Percentiles rank a stretch among this genome's conserved stretches.
Conservation (phyloP, 345 rosid genomes). For the Heritiera fomes region DNA sequence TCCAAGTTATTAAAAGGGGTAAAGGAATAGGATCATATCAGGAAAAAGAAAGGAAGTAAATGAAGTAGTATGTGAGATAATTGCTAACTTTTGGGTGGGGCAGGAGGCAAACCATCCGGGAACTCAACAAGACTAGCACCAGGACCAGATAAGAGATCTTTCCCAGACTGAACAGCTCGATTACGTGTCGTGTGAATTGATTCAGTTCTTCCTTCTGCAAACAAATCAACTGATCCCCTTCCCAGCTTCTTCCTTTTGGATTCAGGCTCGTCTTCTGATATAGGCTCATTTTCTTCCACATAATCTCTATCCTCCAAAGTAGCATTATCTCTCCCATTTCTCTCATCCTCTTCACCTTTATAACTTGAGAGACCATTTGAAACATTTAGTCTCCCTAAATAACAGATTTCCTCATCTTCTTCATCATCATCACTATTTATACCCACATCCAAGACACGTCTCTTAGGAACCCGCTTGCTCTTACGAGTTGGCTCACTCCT, state of each 20-base stretch:
- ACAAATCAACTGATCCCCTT: slow-evolving; percentile 39
- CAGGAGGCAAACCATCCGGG: slow-evolving; percentile 69
- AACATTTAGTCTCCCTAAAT: slow-evolving; percentile 55
- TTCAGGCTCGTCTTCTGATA: slow-evolving; percentile 39
- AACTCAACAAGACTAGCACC: slow-evolving; percentile 49
- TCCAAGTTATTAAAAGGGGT: not conserved
- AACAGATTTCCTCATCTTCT: slow-evolving; percentile 65
- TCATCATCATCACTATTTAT: slow-evolving; percentile 49
- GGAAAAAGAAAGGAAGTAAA: not conserved
- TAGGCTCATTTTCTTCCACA: slow-evolving; percentile 38
- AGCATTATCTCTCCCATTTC: slow-evolving; percentile 32
- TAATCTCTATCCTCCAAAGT: slow-evolving; percentile 30
- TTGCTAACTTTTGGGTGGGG: slow-evolving; percentile 63
- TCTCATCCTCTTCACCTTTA: slow-evolving; percentile 36
- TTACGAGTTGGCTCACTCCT: slow-evolving; percentile 37
- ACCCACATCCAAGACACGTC: slow-evolving; percentile 46
- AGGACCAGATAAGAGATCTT: slow-evolving; percentile 41
- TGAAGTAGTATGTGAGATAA: not conserved
- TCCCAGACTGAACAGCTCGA: slow-evolving; percentile 58
- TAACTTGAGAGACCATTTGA: slow-evolving; percentile 34
- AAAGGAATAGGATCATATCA: not conserved
- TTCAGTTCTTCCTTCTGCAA: slow-evolving; percentile 43
- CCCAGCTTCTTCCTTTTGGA: slow-evolving; percentile 43
- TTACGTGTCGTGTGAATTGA: slow-evolving; percentile 53
- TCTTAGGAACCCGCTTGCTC: slow-evolving; percentile 61